phyloP scores from a whole-genome alignment of 805 yeast genomes.

The Candida ascalaphidarum region DNA sequence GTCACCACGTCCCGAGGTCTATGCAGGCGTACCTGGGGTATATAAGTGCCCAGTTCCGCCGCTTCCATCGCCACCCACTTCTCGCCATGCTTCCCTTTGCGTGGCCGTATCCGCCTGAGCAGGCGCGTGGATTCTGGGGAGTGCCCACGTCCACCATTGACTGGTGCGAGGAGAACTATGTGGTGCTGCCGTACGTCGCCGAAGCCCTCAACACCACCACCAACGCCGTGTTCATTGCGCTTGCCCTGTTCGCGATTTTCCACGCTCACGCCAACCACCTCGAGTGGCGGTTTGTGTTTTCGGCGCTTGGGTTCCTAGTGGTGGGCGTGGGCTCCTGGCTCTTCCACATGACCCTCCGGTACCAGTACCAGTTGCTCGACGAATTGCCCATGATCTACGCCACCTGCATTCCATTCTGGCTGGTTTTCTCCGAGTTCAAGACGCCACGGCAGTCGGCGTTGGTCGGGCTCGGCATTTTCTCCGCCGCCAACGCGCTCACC shows the following conservation, averaged over 20 bases:
- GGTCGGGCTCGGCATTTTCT: slow-evolving; percentile 39
- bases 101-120: slow-evolving; percentile 47
- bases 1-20: too few relatives aligned
- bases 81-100: slow-evolving; percentile 37
- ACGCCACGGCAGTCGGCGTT: slow-evolving; percentile 26
- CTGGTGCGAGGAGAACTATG: slow-evolving; percentile 98
- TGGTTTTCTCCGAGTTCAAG: slow-evolving; percentile 56
- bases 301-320: slow-evolving; percentile 71
- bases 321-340: slow-evolving; percentile 95
- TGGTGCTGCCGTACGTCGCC: slow-evolving; percentile 76
- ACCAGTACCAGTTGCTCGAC: slow-evolving; percentile 85
- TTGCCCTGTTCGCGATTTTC: slow-evolving; percentile 57
- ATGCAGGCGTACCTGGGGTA: too few relatives aligned
- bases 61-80: too few relatives aligned
- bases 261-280: slow-evolving; percentile 52
- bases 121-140: slow-evolving; percentile 68
- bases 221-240: slow-evolving; percentile 44
- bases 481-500: slow-evolving; percentile 57
- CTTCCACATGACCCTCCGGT: slow-evolving; percentile 91
- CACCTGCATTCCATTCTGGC: slow-evolving; percentile 91
- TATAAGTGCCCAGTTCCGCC: too few relatives aligned
- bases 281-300: slow-evolving; percentile 63
- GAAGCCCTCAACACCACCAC: slow-evolving; percentile 86
- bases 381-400: slow-evolving; percentile 98
- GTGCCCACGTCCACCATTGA: slow-evolving; percentile 89